Conservation (phyloP, 2,329 filamentous ascomycete genomes). For the Westerdykella sp. region DNA sequence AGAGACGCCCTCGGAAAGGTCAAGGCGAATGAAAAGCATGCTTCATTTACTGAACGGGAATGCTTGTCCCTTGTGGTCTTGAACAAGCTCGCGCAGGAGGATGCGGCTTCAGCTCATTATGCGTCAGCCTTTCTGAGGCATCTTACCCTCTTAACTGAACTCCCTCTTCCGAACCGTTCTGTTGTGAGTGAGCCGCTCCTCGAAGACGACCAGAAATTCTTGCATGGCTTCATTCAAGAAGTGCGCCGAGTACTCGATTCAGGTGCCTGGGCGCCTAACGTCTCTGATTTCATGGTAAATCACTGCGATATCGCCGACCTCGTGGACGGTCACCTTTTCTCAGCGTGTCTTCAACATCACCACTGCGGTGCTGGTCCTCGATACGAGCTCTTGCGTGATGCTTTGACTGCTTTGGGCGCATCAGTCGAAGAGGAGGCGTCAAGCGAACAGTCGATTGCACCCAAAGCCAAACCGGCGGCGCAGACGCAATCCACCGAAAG, state of each 20-base stretch:
- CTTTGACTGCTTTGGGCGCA: conserved; percentile 13
- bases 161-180: conserved; percentile 38
- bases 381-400: conserved; percentile 8
- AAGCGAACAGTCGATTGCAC: background rate
- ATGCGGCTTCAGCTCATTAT: conserved; percentile 23
- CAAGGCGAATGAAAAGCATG: conserved; percentile 11
- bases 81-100: conserved; percentile 28
- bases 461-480: background rate
- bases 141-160: conserved; percentile 36
- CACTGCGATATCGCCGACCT: conserved; percentile 50
- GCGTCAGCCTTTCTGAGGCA: conserved; percentile 41
- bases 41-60: conserved; percentile 31
- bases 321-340: conserved; percentile 48
- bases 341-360: conserved; percentile 18
- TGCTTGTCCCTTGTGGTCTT: conserved; percentile 27
- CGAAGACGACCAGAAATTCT: conserved; percentile 27
- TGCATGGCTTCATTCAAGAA: conserved; percentile 36
- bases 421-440: too few species aligned
- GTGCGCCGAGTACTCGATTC: conserved; percentile 36
- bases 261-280: conserved; percentile 30
- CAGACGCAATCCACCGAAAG: background rate
- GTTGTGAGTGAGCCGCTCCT: conserved; percentile 26
- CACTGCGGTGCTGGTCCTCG: conserved; percentile 6
- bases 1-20: conserved; percentile 6
- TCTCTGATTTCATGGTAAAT: conserved; percentile 11